Percentiles rank a stretch among this genome's conserved stretches.
Evolutionary conservation across 768 basidiomycete species (phyloP).

Genomic region (Lentinula aciculospora): DNA sequence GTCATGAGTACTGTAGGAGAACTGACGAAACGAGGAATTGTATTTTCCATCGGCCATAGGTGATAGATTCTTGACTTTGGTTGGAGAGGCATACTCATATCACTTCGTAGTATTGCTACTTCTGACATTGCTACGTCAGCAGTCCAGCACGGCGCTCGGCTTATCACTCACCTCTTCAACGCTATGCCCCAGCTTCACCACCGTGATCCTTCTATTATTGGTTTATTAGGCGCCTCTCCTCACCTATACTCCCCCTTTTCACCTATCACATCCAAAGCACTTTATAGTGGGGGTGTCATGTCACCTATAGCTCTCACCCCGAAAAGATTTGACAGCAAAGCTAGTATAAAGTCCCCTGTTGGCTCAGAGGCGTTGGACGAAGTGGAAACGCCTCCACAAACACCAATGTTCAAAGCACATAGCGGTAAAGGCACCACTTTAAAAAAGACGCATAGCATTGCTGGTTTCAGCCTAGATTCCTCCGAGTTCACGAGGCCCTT

Average conservation of each 20-base stretch:
- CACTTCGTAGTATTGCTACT: constrained; percentile 53
- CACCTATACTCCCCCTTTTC: constrained; percentile 41
- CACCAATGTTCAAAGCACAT: constrained; percentile 26
- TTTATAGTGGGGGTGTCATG: constrained; percentile 7
- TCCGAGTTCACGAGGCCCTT: constrained; percentile 61
- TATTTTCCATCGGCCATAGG: constrained; percentile 90
- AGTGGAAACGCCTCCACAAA: constrained; percentile 48
- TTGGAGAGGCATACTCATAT: background rate
- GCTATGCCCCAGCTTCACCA: constrained; percentile 90
- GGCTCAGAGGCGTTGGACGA: constrained; percentile 62
- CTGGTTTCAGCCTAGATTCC: constrained; percentile 38
- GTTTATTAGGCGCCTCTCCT: constrained; percentile 75
- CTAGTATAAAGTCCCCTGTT: constrained; percentile 5
- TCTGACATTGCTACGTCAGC: constrained; percentile 70
- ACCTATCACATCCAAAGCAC: constrained; percentile 18
- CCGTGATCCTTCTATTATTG: constrained; percentile 88
- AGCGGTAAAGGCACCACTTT: constrained; percentile 12
- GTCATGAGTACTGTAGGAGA: constrained; percentile 66
- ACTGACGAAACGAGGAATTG: constrained; percentile 58
- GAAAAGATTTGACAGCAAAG: background rate
- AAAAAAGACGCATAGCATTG: constrained; percentile 22
- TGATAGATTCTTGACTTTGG: constrained; percentile 20
- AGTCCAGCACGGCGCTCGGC: constrained; percentile 66
- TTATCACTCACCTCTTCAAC: constrained; percentile 92
- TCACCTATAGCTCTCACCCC: constrained; percentile 11